Evolutionary conservation across 2,329 filamentous ascomycete genomes (phyloP).

Genomic region (Talaromyces sp.): DNA sequence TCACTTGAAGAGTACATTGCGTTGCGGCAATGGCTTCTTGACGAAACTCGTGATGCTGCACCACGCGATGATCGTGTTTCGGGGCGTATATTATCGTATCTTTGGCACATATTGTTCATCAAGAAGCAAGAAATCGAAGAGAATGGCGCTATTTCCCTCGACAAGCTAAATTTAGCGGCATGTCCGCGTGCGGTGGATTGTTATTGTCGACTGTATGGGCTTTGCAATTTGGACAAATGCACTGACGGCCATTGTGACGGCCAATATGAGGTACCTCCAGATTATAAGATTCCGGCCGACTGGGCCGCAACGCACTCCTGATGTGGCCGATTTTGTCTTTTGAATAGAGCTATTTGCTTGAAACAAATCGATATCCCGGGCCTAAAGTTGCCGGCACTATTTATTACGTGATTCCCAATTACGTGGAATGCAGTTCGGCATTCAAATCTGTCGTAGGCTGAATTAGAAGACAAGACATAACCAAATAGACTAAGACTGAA

Average conservation of each 20-base stretch:
- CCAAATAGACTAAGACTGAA: background rate
- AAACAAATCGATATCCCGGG: background rate
- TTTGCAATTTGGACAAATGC: conserved; percentile 37
- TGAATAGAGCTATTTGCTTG: background rate
- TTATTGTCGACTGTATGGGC: conserved; percentile 46
- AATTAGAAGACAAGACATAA: background rate
- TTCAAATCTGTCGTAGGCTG: background rate
- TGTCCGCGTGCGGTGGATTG: conserved; percentile 42
- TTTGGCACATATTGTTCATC: conserved; percentile 51
- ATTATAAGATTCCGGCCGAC: conserved; percentile 37
- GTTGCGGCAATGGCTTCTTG: conserved; percentile 53
- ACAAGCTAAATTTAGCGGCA: conserved; percentile 34
- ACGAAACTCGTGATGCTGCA: conserved; percentile 33
- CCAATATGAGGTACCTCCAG: conserved; percentile 39
- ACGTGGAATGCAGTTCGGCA: background rate
- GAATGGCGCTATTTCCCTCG: conserved; percentile 31
- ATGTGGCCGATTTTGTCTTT: background rate
- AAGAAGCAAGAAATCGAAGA: conserved; percentile 19
- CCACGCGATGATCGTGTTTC: conserved; percentile 43
- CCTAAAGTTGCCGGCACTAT: too few species aligned
- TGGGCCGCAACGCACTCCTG: conserved; percentile 32
- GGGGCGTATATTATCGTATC: conserved; percentile 48
- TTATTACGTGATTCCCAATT: background rate
- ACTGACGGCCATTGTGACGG: conserved; percentile 35
- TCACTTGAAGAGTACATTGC: conserved; percentile 51